phyloP scores from a whole-genome alignment of 2,329 filamentous ascomycete species.

The Coccinonectria pachysandricola region DNA sequence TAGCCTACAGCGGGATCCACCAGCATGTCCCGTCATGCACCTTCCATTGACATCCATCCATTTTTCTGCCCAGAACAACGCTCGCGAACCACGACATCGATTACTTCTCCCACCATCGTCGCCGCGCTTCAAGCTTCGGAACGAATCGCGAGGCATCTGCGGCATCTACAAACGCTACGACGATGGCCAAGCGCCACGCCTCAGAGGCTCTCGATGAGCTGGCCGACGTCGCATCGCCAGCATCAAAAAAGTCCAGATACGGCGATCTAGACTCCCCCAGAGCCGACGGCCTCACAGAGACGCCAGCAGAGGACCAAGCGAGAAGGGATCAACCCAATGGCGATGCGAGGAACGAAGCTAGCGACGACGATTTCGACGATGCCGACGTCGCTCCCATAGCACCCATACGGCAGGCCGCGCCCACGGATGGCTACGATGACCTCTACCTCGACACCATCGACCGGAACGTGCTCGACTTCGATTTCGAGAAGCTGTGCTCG shows the following conservation, averaged over 20 bases:
- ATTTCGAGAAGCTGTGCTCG: constrained; percentile 97
- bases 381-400: constrained; percentile 28
- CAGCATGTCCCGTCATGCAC: too few relatives aligned
- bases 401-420: constrained; percentile 51
- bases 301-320: constrained; percentile 22
- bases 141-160: background rate
- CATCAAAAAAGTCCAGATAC: constrained; percentile 46
- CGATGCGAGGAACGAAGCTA: constrained; percentile 14
- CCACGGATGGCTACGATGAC: constrained; percentile 82
- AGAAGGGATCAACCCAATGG: constrained; percentile 11
- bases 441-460: constrained; percentile 97
- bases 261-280: constrained; percentile 34
- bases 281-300: constrained; percentile 22
- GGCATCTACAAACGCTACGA: constrained; percentile 1
- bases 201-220: constrained; percentile 50
- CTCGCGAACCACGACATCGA: too few relatives aligned
- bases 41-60: too few relatives aligned
- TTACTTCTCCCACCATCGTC: background rate
- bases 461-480: constrained; percentile 86
- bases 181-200: constrained; percentile 47
- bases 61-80: too few relatives aligned
- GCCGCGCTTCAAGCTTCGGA: background rate
- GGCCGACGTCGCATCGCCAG: constrained; percentile 43
- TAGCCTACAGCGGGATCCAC: too few relatives aligned
- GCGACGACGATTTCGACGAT: constrained; percentile 22